Evolutionary conservation across 495 filamentous ascomycete species (phyloP).

Genomic region (Talaromyces liani): DNA sequence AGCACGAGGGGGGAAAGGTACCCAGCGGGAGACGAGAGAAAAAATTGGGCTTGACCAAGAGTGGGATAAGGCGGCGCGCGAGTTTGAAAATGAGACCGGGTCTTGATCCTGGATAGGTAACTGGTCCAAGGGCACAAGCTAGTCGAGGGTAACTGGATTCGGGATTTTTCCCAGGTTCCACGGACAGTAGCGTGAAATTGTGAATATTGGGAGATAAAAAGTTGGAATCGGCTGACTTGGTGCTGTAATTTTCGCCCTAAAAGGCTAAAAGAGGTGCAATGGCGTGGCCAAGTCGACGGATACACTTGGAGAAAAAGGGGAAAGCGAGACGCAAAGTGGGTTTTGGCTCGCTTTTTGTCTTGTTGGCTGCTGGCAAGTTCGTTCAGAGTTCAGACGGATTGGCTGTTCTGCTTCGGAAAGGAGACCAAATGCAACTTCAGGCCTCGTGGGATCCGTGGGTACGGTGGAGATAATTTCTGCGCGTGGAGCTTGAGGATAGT

Average conservation of each 20-base stretch:
- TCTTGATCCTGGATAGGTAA: not conserved
- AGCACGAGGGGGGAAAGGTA: constrained; percentile 26
- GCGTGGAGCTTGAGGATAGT: constrained; percentile 19
- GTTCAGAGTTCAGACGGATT: constrained; percentile 13
- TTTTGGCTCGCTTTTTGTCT: constrained; percentile 7
- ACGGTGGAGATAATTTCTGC: not conserved
- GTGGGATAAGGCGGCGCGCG: constrained; percentile 11
- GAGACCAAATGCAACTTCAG: constrained; percentile 17
- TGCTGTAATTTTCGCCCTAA: constrained; percentile 19
- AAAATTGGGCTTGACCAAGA: constrained; percentile 18
- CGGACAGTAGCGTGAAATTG: not conserved
- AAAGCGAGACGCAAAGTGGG: constrained; percentile 20
- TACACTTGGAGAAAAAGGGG: constrained; percentile 14
- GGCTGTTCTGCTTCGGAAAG: constrained; percentile 22
- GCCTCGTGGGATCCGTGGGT: constrained; percentile 26
- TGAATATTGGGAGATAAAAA: not conserved
- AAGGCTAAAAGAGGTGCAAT: constrained; percentile 13
- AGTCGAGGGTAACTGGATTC: not conserved
- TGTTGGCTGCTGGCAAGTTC: not conserved
- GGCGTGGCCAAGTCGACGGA: constrained; percentile 10
- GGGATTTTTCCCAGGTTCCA: not conserved
- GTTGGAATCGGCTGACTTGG: constrained; percentile 14
- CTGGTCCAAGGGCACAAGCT: not conserved
- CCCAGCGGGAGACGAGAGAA: constrained; percentile 10
- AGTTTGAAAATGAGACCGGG: constrained; percentile 17